Conservation (phyloP, 495 filamentous ascomycete genomes). For the Margaritispora aquatica region DNA sequence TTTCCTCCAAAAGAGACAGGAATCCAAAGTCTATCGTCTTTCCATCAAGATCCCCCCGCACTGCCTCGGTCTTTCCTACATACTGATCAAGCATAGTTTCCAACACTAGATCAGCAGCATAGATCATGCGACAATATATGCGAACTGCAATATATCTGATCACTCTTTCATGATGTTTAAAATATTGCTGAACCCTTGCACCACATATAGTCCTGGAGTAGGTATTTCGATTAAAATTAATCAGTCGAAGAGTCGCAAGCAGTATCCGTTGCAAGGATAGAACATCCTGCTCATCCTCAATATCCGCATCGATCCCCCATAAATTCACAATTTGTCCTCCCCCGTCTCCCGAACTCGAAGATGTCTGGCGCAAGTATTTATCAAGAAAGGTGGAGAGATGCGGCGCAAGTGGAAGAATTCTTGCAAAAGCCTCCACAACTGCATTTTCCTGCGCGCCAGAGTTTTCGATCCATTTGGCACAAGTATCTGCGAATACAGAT, state of each 20-base stretch:
- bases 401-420: constrained; percentile 73
- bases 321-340: no score
- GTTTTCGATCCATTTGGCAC: constrained; percentile 59
- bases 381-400: constrained; percentile 54
- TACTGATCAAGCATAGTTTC: constrained; percentile 62
- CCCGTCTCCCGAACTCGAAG: no score
- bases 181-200: constrained; percentile 58
- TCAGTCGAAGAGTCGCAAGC: constrained; percentile 67
- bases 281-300: not conserved
- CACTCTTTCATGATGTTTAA: constrained; percentile 50
- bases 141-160: constrained; percentile 78
- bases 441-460: constrained; percentile 26
- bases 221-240: constrained; percentile 61
- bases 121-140: constrained; percentile 69
- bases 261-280: constrained; percentile 34
- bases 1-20: constrained; percentile 73
- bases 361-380: constrained; percentile 27
- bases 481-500: constrained; percentile 68
- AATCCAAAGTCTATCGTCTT: constrained; percentile 76
- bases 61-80: constrained; percentile 47
- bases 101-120: constrained; percentile 71
- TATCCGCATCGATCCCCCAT: no score
- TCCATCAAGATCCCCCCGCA: constrained; percentile 71
- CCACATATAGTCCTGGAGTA: constrained; percentile 59
- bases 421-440: constrained; percentile 66